phyloP scores from a whole-genome alignment of 352 stramenopile species.

The Blastocystis sp. region DNA sequence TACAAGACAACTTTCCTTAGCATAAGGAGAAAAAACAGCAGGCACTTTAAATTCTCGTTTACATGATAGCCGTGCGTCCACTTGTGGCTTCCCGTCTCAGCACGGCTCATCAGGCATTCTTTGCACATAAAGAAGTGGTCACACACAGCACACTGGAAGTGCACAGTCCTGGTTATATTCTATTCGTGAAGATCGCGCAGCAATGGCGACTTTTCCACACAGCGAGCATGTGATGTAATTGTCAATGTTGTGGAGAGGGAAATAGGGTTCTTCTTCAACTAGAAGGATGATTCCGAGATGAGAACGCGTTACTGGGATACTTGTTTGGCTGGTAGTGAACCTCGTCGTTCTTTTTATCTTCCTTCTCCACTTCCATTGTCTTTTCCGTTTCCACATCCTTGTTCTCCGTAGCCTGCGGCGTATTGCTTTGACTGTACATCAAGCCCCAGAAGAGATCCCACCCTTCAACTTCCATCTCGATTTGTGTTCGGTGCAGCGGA shows the following conservation, averaged over 20 bases:
- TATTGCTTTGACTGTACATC: background rate
- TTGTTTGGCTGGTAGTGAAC: background rate
- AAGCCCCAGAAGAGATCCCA: background rate
- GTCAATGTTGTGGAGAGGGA: conserved; percentile 27
- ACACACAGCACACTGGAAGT: conserved; percentile 77
- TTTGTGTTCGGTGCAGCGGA: background rate
- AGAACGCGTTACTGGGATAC: conserved; percentile 11
- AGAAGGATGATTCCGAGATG: background rate
- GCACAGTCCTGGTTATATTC: conserved; percentile 76
- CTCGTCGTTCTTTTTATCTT: background rate
- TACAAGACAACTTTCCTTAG: conserved; percentile 49
- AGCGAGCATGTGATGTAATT: conserved; percentile 18
- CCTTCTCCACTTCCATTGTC: background rate
- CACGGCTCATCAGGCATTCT: conserved; percentile 87
- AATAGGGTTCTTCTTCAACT: conserved; percentile 59
- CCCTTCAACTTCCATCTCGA: background rate
- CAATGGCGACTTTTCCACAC: conserved; percentile 2
- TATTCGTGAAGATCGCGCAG: background rate
- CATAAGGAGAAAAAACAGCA: background rate
- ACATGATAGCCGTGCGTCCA: conserved; percentile 77
- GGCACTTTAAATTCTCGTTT: conserved; percentile 73
- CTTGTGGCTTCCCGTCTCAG: conserved; percentile 74
- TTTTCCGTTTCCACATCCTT: background rate
- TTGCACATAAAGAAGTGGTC: conserved; percentile 84
- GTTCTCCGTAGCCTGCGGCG: background rate